These are phyloP conservation scores for Debaryomycetaceae sp. DNA, from an alignment of 1,139 yeast species.

Conservation along the genomic window DNA sequence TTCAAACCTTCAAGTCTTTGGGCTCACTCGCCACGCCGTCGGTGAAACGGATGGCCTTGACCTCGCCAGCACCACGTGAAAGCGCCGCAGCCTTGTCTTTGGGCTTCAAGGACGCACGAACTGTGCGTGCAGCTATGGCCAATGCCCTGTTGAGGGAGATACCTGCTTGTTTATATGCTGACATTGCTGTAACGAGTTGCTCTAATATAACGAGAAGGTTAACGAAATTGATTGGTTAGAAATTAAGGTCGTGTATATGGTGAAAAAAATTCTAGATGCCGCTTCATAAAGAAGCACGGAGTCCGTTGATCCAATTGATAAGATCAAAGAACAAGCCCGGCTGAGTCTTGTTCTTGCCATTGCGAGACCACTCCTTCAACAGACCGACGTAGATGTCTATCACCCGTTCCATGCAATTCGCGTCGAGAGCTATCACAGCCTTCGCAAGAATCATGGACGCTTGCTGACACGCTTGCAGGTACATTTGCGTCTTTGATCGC, in stretches of 20 bases:
- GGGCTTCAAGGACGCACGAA: conserved; percentile 83
- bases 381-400: conserved; percentile 47
- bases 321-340: conserved; percentile 66
- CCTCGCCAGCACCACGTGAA: conserved; percentile 68
- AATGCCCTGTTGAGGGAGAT: conserved; percentile 82
- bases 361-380: conserved; percentile 50
- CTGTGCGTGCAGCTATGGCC: conserved; percentile 81
- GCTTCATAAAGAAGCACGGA: neutral
- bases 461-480: conserved; percentile 48
- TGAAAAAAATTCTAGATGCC: too few relatives aligned
- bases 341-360: conserved; percentile 38
- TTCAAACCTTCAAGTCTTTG: conserved; percentile 18
- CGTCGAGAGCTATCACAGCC: conserved; percentile 31
- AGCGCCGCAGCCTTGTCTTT: conserved; percentile 71
- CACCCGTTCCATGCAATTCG: conserved; percentile 21
- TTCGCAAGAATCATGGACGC: conserved; percentile 54
- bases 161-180: conserved; percentile 82
- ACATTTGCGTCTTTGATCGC: conserved; percentile 34
- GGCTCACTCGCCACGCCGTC: conserved; percentile 46
- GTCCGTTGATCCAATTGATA: conserved; percentile 55
- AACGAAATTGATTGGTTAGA: conserved; percentile 1
- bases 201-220: neutral
- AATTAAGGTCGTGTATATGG: too few relatives aligned
- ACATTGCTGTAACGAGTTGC: conserved; percentile 26
- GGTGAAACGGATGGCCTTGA: conserved; percentile 60